Conservation (phyloP, 2,329 filamentous ascomycete species). For the Tricladium varicosporioides region DNA sequence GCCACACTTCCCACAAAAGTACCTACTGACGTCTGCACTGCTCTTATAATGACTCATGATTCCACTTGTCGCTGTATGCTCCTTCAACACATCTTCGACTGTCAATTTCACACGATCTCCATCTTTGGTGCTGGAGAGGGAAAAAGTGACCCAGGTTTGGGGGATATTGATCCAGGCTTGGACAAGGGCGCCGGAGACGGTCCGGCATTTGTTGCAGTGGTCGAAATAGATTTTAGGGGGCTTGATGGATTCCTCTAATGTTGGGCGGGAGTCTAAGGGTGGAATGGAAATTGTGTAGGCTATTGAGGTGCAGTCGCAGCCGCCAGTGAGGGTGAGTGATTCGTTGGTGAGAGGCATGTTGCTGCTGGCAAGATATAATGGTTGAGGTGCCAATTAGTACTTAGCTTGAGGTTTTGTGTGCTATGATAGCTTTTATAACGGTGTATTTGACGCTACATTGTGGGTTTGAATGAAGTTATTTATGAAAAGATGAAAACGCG, state of each 20-base stretch:
- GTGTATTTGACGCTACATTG: too few species aligned
- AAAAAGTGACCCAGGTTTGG: background rate
- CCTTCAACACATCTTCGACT: background rate
- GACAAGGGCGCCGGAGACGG: slow-evolving; percentile 20
- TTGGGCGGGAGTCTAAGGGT: slow-evolving; percentile 14
- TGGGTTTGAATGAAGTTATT: too few species aligned
- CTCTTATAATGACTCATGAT: slow-evolving; percentile 10
- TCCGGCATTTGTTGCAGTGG: slow-evolving; percentile 30
- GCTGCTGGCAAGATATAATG: too few species aligned
- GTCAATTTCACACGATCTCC: background rate
- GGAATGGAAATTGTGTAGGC: slow-evolving; percentile 28
- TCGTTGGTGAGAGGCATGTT: slow-evolving; percentile 1
- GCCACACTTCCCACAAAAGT: slow-evolving; percentile 29
- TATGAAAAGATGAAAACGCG: too few species aligned
- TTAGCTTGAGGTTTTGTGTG: too few species aligned
- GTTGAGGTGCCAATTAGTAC: too few species aligned
- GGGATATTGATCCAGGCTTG: slow-evolving; percentile 21
- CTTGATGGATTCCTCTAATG: slow-evolving; percentile 5
- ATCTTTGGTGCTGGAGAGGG: background rate
- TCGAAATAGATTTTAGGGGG: slow-evolving; percentile 26
- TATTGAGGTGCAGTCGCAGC: slow-evolving; percentile 30
- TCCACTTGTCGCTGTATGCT: background rate
- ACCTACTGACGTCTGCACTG: slow-evolving; percentile 22
- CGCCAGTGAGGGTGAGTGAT: slow-evolving; percentile 26
- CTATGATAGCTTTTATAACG: too few species aligned